Conservation (phyloP, 148 eudicot genomes). For the Chenopodium quinoa region DNA sequence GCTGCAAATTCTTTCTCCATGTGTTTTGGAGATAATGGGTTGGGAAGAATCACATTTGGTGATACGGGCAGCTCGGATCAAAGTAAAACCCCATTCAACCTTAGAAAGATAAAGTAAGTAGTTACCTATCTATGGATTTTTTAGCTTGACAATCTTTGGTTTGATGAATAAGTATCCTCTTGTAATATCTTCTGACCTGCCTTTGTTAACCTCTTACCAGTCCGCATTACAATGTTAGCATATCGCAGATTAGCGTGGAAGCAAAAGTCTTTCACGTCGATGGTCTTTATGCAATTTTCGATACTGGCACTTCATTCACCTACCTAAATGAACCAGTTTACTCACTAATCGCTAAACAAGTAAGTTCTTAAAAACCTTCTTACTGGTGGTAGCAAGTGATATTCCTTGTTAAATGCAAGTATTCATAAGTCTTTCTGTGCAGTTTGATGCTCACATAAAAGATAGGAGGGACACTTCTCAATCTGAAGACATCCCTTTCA, state of each 20-base stretch:
- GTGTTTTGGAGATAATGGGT: slow-evolving; percentile 68
- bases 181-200: slow-evolving; percentile 18
- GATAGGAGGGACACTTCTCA: slow-evolving; percentile 51
- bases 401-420: background rate
- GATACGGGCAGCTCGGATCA: slow-evolving; percentile 75
- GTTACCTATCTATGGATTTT: slow-evolving; percentile 11
- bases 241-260: slow-evolving; percentile 60
- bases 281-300: slow-evolving; percentile 60
- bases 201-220: slow-evolving; percentile 36
- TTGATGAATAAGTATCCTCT: background rate
- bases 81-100: slow-evolving; percentile 62
- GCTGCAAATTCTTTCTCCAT: slow-evolving; percentile 85
- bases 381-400: background rate
- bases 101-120: slow-evolving; percentile 46
- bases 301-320: slow-evolving; percentile 88
- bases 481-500: slow-evolving; percentile 52
- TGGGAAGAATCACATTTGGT: slow-evolving; percentile 82
- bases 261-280: slow-evolving; percentile 39
- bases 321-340: slow-evolving; percentile 72
- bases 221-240: slow-evolving; percentile 64
- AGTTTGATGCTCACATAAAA: slow-evolving; percentile 46
- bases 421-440: slow-evolving; percentile 16
- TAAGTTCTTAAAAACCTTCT: slow-evolving; percentile 33
- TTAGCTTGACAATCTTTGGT: background rate
- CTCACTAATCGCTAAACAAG: slow-evolving; percentile 47